phyloP scores from a whole-genome alignment of 2,329 filamentous ascomycete genomes.

The Phyllosticta citribraziliensis region DNA sequence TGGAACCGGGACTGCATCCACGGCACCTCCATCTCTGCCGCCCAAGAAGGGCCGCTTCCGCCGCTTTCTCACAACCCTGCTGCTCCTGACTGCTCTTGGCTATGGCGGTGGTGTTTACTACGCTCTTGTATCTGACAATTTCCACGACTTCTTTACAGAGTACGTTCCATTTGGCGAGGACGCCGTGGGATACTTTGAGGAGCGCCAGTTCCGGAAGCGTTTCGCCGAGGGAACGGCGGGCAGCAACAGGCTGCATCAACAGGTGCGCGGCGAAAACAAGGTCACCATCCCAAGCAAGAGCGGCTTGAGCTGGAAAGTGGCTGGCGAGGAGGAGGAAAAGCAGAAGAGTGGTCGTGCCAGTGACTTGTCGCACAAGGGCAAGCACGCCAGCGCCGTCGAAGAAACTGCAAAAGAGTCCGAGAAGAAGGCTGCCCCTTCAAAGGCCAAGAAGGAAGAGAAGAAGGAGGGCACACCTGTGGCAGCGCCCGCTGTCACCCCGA shows the following conservation, averaged over 20 bases:
- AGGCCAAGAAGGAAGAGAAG: constrained; percentile 14
- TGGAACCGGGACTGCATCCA: constrained; percentile 32
- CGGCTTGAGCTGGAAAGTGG: constrained; percentile 71
- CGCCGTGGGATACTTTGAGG: constrained; percentile 88
- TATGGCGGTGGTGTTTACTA: constrained; percentile 89
- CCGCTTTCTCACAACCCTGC: constrained; percentile 65
- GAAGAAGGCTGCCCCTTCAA: constrained; percentile 17
- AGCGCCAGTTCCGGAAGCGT: constrained; percentile 81
- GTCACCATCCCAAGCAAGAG: constrained; percentile 79
- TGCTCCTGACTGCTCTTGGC: constrained; percentile 64
- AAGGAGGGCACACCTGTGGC: constrained; percentile 18
- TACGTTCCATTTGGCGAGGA: constrained; percentile 93
- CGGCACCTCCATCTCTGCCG: constrained; percentile 31
- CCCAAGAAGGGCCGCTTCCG: constrained; percentile 62
- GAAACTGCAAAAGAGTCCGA: constrained; percentile 28
- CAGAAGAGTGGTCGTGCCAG: constrained; percentile 16
- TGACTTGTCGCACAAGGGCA: constrained; percentile 36
- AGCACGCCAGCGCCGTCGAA: constrained; percentile 52
- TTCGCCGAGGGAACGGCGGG: constrained; percentile 47
- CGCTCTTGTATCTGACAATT: constrained; percentile 88
- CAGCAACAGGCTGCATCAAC: constrained; percentile 33
- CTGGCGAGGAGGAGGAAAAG: constrained; percentile 41
- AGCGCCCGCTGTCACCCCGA: constrained; percentile 38
- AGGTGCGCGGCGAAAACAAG: constrained; percentile 50
- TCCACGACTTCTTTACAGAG: constrained; percentile 98